These are phyloP conservation scores for Wickerhamomyces tratensis DNA, from an alignment of 805 yeast genomes.

Conservation along the genomic window DNA sequence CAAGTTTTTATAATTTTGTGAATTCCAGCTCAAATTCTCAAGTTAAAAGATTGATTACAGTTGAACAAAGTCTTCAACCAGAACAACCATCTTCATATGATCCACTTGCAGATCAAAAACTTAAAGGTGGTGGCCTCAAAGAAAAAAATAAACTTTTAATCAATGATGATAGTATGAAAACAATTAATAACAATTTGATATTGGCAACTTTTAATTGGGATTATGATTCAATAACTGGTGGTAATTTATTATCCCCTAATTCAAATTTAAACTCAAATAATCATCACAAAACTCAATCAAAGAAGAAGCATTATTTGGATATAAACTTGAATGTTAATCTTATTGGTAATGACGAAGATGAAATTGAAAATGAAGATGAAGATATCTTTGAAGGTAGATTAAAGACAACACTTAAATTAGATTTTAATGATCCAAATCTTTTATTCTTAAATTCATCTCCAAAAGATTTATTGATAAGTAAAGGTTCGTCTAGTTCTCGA, in stretches of 20 bases:
- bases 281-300: constrained; percentile 15
- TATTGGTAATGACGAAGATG: not conserved
- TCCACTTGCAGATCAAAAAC: constrained; percentile 3
- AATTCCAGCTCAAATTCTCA: constrained; percentile 1
- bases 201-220: constrained; percentile 76
- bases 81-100: not conserved
- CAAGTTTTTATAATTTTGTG: no score
- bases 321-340: not conserved
- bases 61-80: constrained; percentile 2
- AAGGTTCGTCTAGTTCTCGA: no score
- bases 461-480: no score
- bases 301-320: not conserved
- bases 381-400: constrained; percentile 64
- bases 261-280: not conserved
- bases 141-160: no score
- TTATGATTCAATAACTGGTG: constrained; percentile 50
- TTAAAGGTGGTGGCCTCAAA: constrained; percentile 10
- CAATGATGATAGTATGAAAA: constrained; percentile 3
- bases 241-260: constrained; percentile 15
- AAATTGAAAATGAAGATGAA: constrained; percentile 44
- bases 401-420: constrained; percentile 39
- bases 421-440: constrained; percentile 81
- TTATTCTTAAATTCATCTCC: constrained; percentile 39
- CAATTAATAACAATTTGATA: constrained; percentile 43
- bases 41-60: constrained; percentile 1